A percentile compares a stretch with the other conserved stretches of the same genome.
Evolutionary conservation across 495 filamentous ascomycete species (phyloP).

Genomic region (Tuber magnatum): DNA sequence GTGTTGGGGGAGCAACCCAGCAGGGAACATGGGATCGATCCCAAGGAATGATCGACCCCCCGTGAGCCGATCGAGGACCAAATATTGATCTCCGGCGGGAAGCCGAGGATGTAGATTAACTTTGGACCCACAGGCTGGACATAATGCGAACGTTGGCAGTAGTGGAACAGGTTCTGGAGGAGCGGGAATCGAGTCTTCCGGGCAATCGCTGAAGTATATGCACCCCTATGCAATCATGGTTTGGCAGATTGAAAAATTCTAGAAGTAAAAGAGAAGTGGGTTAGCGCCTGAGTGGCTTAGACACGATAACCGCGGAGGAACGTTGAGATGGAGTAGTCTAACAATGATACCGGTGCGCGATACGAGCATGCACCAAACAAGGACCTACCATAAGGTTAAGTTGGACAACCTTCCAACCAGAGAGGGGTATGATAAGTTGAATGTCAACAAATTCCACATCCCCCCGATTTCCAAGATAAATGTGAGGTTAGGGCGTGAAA

Average conservation of each 20-base stretch:
- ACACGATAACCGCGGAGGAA: neutral
- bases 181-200: neutral
- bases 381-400: no score
- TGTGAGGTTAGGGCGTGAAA: neutral
- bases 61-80: neutral
- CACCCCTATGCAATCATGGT: neutral
- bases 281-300: neutral
- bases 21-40: conserved; percentile 25
- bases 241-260: neutral
- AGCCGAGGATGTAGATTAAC: neutral
- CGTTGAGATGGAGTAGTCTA: neutral
- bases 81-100: neutral
- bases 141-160: conserved; percentile 1
- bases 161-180: no score
- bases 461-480: neutral
- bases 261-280: neutral
- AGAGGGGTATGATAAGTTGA: no score
- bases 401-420: neutral
- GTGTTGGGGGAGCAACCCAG: conserved; percentile 34
- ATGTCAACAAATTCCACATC: no score
- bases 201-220: neutral
- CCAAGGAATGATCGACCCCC: conserved; percentile 23
- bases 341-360: neutral
- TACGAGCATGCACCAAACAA: no score
- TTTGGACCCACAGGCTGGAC: conserved; percentile 15